Evolutionary conservation across 169 alveolate species (phyloP).

Genomic region (Perkinsus olseni): DNA sequence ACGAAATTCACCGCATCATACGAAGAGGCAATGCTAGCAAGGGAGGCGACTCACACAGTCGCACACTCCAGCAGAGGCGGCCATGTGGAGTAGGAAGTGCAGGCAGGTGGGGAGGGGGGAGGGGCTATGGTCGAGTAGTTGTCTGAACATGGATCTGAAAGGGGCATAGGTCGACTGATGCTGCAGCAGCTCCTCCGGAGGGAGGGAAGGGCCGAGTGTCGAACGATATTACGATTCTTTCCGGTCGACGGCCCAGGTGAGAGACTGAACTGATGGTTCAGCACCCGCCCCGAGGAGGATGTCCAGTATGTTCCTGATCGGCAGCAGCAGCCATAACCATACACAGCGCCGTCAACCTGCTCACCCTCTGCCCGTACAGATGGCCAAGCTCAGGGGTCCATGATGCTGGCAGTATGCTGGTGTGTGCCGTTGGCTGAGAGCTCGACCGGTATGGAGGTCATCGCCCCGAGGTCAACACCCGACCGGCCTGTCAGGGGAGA

Average conservation of each 20-base stretch:
- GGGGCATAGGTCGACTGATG: no score
- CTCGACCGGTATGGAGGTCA: not conserved
- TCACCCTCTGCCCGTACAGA: not conserved
- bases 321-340: not conserved
- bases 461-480: not conserved
- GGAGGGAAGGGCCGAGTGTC: no score
- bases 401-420: not conserved
- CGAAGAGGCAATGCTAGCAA: no score
- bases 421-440: not conserved
- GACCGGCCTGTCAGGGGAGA: not conserved
- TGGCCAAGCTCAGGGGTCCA: not conserved
- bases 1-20: not conserved
- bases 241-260: not conserved
- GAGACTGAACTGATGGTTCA: not conserved
- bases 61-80: not conserved
- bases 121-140: not conserved
- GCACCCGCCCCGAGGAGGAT: not conserved
- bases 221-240: not conserved
- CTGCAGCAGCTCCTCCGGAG: no score
- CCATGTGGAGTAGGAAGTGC: not conserved
- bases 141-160: not conserved
- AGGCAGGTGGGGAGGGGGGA: not conserved
- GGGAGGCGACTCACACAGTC: not conserved
- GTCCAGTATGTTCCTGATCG: not conserved
- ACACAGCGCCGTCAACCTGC: not conserved